Percentiles rank a stretch among this genome's conserved stretches.
Conservation (phyloP, 2,329 filamentous ascomycete species). For the Dactylellina haptotyla region DNA sequence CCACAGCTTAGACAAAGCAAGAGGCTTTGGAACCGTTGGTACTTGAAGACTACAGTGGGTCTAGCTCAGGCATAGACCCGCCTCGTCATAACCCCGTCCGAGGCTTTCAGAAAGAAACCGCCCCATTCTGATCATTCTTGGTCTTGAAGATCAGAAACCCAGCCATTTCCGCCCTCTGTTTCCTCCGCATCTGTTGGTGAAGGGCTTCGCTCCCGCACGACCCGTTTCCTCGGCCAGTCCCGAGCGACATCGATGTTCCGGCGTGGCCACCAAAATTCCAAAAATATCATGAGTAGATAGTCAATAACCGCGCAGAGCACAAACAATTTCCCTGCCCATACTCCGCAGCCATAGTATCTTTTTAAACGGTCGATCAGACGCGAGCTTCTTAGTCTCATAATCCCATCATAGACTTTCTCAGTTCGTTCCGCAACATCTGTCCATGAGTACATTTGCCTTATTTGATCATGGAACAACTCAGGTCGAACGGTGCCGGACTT, state of each 20-base stretch:
- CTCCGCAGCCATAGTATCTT: constrained; percentile 95
- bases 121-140: constrained; percentile 31
- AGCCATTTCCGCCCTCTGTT: constrained; percentile 21
- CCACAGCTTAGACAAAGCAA: constrained; percentile 39
- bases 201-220: constrained; percentile 29
- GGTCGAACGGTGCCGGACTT: constrained; percentile 87
- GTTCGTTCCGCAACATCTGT: constrained; percentile 92
- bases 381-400: constrained; percentile 87
- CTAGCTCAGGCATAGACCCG: too few species aligned
- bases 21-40: background rate
- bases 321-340: constrained; percentile 98
- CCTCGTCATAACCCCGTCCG: too few species aligned
- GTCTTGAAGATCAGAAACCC: constrained; percentile 44
- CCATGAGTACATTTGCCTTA: constrained; percentile 99
- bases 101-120: too few species aligned
- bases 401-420: constrained; percentile 93
- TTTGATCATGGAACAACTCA: constrained; percentile 94
- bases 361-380: constrained; percentile 94
- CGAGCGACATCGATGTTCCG: constrained; percentile 87
- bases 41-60: too few species aligned
- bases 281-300: constrained; percentile 86
- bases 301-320: constrained; percentile 94
- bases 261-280: constrained; percentile 87
- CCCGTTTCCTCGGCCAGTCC: constrained; percentile 86
- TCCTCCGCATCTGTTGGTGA: constrained; percentile 41